Conservation (phyloP, 2,329 filamentous ascomycete genomes). For the Grosmannia huntii region DNA sequence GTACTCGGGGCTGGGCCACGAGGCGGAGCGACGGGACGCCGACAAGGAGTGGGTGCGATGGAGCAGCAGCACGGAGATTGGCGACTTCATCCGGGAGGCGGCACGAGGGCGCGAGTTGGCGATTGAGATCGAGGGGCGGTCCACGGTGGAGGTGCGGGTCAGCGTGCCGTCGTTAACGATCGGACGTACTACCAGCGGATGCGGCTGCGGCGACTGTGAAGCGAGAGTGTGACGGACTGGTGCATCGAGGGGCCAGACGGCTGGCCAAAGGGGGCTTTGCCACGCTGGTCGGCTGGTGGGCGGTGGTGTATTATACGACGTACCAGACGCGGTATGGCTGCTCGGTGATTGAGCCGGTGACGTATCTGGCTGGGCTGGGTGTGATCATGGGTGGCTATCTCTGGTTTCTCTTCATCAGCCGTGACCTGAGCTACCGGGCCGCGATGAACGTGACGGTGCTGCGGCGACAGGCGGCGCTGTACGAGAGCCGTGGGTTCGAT, state of each 20-base stretch:
- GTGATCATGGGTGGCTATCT: constrained; percentile 83
- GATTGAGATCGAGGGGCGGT: constrained; percentile 60
- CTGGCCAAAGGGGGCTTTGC: constrained; percentile 71
- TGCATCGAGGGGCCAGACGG: constrained; percentile 63
- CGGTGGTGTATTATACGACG: constrained; percentile 59
- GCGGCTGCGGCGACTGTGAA: constrained; percentile 64
- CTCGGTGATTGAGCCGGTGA: constrained; percentile 85
- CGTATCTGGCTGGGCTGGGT: constrained; percentile 75
- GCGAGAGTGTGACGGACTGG: constrained; percentile 65
- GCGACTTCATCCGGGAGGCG: constrained; percentile 87
- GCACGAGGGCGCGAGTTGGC: constrained; percentile 74
- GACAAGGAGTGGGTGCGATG: constrained; percentile 66
- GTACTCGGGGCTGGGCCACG: constrained; percentile 58
- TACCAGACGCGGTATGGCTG: constrained; percentile 69
- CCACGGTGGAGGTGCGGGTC: constrained; percentile 51
- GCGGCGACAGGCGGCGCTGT: constrained; percentile 62
- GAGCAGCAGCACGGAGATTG: constrained; percentile 80
- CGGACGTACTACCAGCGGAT: constrained; percentile 80
- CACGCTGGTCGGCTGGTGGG: constrained; percentile 67
- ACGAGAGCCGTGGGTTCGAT: constrained; percentile 65
- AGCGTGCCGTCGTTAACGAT: constrained; percentile 79
- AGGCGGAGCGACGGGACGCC: constrained; percentile 30
- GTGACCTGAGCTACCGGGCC: constrained; percentile 74
- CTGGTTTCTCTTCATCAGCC: constrained; percentile 89
- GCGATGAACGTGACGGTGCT: constrained; percentile 81